phyloP scores from a whole-genome alignment of 306 rosid genomes.

The Lablab purpureus region DNA sequence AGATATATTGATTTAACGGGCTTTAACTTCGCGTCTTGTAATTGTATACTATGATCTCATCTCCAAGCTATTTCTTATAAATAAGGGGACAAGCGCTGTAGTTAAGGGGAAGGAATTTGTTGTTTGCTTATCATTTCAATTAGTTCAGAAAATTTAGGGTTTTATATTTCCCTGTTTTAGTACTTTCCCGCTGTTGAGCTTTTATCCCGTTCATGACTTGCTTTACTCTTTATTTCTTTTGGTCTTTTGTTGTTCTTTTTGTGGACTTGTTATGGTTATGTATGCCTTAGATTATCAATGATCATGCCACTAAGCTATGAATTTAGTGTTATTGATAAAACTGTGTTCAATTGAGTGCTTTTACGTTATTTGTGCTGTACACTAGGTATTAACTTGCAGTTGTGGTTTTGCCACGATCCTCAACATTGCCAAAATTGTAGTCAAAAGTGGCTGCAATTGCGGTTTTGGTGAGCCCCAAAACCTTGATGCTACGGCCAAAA shows the following conservation, averaged over 20 bases:
- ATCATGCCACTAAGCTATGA: background rate
- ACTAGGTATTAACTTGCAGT: background rate
- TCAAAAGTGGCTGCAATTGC: background rate
- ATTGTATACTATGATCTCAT: background rate
- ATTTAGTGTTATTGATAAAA: background rate
- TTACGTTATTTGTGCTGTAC: background rate
- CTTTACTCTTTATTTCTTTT: background rate
- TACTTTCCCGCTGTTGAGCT: background rate
- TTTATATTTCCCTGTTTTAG: background rate
- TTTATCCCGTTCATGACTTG: background rate
- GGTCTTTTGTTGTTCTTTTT: background rate
- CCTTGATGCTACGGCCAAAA: background rate
- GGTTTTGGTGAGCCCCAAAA: background rate
- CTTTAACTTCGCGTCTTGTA: background rate
- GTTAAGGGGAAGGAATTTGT: background rate
- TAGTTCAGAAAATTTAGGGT: background rate
- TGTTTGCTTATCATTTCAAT: background rate
- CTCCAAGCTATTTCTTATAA: background rate
- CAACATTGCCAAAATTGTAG: background rate
- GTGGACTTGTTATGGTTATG: background rate
- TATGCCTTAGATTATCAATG: constrained; percentile 3
- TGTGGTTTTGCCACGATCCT: background rate
- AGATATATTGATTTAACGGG: background rate
- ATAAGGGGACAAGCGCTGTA: background rate
- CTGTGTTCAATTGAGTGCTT: background rate